phyloP scores from a whole-genome alignment of 73 alveolate species.

The Symbiodinium pilosum region DNA sequence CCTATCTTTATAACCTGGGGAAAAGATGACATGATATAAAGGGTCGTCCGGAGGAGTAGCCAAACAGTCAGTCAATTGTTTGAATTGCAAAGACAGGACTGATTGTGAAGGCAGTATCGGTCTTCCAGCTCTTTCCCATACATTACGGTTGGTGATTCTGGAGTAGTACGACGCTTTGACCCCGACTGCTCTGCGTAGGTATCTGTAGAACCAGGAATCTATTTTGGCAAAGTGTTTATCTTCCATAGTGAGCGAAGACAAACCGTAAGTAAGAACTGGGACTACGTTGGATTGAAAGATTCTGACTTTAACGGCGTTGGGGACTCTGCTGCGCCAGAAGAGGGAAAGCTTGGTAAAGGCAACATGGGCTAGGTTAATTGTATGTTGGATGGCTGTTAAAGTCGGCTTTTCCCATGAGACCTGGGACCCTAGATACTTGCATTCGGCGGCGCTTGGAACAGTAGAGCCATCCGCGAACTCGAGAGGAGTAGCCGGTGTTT shows the following conservation, averaged over 20 bases:
- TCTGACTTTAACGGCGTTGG: neutral
- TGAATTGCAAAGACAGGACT: no score
- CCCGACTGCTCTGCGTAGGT: neutral
- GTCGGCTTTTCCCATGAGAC: neutral
- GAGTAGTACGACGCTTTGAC: neutral
- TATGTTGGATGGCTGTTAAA: neutral
- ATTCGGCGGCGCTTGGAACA: neutral
- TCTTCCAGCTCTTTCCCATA: no score
- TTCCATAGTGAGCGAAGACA: neutral
- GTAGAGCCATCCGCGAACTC: neutral
- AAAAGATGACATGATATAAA: no score
- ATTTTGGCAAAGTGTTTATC: neutral
- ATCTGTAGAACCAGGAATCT: neutral
- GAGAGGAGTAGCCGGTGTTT: neutral
- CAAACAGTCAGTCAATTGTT: no score
- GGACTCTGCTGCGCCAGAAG: neutral
- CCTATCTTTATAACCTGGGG: no score
- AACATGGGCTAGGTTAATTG: neutral
- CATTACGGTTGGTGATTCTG: neutral
- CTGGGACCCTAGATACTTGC: neutral
- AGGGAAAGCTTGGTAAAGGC: neutral
- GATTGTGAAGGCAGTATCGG: no score
- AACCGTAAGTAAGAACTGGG: neutral
- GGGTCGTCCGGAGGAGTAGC: no score
- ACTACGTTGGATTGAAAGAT: neutral